Base-by-base conservation (phyloP, 208 protist genomes). In the Leishmania martiniquensis region DNA sequence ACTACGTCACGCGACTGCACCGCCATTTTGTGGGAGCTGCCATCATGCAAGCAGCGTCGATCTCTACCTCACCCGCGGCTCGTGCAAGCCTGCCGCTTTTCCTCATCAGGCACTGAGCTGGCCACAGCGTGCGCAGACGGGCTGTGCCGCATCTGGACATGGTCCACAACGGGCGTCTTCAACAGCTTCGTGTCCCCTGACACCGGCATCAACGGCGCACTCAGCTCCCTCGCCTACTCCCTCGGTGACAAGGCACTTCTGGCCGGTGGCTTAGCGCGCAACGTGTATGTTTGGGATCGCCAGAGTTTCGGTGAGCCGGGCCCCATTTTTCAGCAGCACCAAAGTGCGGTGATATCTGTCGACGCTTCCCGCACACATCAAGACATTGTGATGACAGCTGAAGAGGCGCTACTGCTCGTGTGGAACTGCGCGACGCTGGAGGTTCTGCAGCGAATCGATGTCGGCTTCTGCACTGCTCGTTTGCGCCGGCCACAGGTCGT, bases 41-140 rank as follows among this genome's bases (percentile, higher is more conserved):
- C 57, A 13, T 85, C 76, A 39, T 80, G 76, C 62, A 81, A 85
- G 76, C 82, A 82, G 78, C 80, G 75, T 17, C 67, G 55, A 55
- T 81, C 84, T n/a, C 68, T 87, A 4, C 44, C 80, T 42, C 84
- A 87, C 76, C 84, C 80, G 13, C 32, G 68, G 52, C 52, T 67
- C 22, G 80, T 84, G 2, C 59, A 77, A 37, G 67, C 78, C 22
- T 87, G 84, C 66, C 73, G 72, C 65, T 87, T 87, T 69, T 76
- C 52, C 17, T 29, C 75, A 3, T 22, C 25, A 29, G 75, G 72
- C 7, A n/a, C 32, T 3, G 52, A 82, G 67, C 37, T 87, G 45
- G 72, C 81, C 39, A 82, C 84, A n/a, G 76, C 62, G 51, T 87
- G 84, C 57, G 67, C 73, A 25, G 84, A 85, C 71, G 72, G 77